Evolutionary conservation across 495 filamentous ascomycete genomes (phyloP).

Genomic region (Chaetomium tenue): DNA sequence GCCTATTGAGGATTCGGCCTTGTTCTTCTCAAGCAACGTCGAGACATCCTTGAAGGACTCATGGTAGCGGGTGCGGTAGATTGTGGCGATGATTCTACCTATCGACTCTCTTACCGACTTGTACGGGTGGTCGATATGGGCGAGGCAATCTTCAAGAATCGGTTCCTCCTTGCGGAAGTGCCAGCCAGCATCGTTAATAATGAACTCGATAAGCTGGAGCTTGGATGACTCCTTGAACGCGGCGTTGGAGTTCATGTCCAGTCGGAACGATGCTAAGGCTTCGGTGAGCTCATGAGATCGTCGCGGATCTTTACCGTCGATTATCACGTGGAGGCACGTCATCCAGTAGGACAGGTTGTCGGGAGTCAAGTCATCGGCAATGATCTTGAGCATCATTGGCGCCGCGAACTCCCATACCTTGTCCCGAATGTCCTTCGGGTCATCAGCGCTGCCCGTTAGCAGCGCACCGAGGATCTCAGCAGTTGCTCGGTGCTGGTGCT

Average conservation of each 20-base stretch:
- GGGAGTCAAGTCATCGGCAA: constrained; percentile 85
- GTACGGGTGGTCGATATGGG: constrained; percentile 94
- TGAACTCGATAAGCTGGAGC: constrained; percentile 85
- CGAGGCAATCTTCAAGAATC: constrained; percentile 82
- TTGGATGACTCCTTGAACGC: constrained; percentile 99
- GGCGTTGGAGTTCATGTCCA: constrained; percentile 93
- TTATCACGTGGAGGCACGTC: constrained; percentile 82
- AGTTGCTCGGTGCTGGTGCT: constrained; percentile 95
- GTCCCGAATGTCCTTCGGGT: constrained; percentile 63
- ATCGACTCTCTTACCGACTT: constrained; percentile 95
- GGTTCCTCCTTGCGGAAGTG: constrained; percentile 91
- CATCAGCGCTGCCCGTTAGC: constrained; percentile 70
- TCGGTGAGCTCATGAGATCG: constrained; percentile 83
- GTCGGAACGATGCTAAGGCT: constrained; percentile 76
- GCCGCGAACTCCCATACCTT: constrained; percentile 85
- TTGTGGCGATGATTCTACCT: constrained; percentile 79
- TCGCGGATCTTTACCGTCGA: constrained; percentile 77
- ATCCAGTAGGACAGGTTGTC: constrained; percentile 95
- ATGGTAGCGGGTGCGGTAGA: constrained; percentile 86
- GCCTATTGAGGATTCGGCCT: constrained; percentile 75
- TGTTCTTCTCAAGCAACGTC: constrained; percentile 73
- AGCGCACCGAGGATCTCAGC: constrained; percentile 90
- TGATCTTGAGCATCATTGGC: constrained; percentile 80
- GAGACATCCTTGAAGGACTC: constrained; percentile 82
- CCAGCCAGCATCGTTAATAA: constrained; percentile 87